Base-by-base conservation (phyloP, 2,329 filamentous ascomycete species). In the Domatiomyces catenatus region DNA sequence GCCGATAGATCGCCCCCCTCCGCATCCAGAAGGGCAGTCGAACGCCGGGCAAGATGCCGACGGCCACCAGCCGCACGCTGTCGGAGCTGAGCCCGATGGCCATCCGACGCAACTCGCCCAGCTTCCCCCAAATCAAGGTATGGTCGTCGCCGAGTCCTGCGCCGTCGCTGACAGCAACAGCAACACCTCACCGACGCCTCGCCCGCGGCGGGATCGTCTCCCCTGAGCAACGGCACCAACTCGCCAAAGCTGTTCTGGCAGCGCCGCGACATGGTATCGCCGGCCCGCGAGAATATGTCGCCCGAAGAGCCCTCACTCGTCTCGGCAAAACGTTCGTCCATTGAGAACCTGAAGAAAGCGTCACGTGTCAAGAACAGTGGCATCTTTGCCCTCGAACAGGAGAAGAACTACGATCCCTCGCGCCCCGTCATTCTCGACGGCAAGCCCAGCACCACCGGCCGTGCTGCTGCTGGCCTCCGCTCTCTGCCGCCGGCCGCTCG, bases 291-390 rank as follows among this genome's bases (percentile, higher is more conserved):
- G 68, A 94, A 93, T 68, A 75, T 71, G 46, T 66, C 75, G 51
- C 80, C 69, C 50, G 69, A 69, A 53, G 74, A 79, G 57, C 74
- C 77, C 54, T 73, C 76, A 44, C 79, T 82, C 6, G 83, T 83
- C 45, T 81, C 86, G 19, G 82, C 80, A 52, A 84, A 86, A 62
- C 83, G 90, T 63, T 86, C 86, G 45, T 96, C 90, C 17, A 89
- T 98, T 59, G 92, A 98, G 75, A 89, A 89, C 63, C 76, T 98
- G 53, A 93, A 95, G 71, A 86, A 83, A 65, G 89, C 88, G 28
- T 94, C 90, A 50, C 84, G 92, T 54, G 92, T 98, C 62, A 94
- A 90, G 75, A 96, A 94, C 72, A 95, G 90, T 76, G 94, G 83
- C 70, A 95, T 96, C 75, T 86, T 94, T 65, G 88, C 87, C 43